phyloP scores from a whole-genome alignment of 2,329 filamentous ascomycete genomes.

The Zymoseptoria brevis region DNA sequence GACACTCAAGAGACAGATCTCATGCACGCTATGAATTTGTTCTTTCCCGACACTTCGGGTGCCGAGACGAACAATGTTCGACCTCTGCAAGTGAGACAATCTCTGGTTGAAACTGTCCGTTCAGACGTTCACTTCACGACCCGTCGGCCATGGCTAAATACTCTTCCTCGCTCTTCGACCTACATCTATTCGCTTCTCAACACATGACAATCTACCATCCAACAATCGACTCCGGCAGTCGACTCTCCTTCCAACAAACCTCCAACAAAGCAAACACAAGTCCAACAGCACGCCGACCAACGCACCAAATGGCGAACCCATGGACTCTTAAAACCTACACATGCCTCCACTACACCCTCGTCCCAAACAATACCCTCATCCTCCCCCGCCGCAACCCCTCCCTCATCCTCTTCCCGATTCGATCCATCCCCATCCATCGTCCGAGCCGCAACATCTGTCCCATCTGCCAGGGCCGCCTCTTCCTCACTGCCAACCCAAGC shows the following conservation, averaged over 20 bases:
- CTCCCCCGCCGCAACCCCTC: not conserved
- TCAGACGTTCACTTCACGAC: not conserved
- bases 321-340: not conserved
- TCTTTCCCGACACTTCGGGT: not conserved
- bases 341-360: not conserved
- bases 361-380: not conserved
- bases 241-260: not conserved
- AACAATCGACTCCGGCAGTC: not conserved
- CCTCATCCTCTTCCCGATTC: not conserved
- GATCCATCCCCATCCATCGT: not conserved
- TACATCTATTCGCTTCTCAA: not conserved
- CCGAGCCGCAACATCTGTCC: not conserved
- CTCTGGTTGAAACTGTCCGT: not conserved
- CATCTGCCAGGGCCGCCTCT: not conserved
- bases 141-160: not conserved
- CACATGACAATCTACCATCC: not conserved
- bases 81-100: not conserved
- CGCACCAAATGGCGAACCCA: not conserved
- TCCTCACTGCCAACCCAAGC: not conserved
- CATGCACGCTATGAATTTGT: not conserved
- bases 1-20: not conserved
- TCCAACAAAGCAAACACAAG: not conserved
- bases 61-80: not conserved
- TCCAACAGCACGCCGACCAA: not conserved
- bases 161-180: not conserved